A percentile compares a stretch with the other conserved stretches of the same genome.
Conservation (phyloP, 768 basidiomycete species). For the Calvatia gigantea region DNA sequence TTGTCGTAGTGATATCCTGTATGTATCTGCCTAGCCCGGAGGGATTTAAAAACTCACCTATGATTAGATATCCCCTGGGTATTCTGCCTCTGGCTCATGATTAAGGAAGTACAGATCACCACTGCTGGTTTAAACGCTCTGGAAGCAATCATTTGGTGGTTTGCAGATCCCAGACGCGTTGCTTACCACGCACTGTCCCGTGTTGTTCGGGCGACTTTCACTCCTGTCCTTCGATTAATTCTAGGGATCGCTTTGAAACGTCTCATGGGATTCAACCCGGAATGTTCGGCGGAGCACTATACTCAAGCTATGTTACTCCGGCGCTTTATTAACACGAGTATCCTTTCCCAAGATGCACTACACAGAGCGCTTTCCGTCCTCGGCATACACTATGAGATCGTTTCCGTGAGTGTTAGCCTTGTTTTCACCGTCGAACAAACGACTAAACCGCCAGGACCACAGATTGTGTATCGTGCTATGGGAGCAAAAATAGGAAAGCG, state of each 20-base stretch:
- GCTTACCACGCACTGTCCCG: constrained; percentile 37
- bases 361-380: constrained; percentile 38
- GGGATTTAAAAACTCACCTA: neutral
- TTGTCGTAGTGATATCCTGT: constrained; percentile 33
- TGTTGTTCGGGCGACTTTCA: constrained; percentile 31
- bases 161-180: constrained; percentile 35
- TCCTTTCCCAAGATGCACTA: constrained; percentile 34
- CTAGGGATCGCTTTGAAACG: constrained; percentile 40
- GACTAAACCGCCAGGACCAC: neutral
- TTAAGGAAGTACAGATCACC: constrained; percentile 27
- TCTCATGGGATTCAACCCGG: constrained; percentile 34
- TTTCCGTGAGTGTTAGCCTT: constrained; percentile 29
- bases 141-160: constrained; percentile 41
- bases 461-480: constrained; percentile 42
- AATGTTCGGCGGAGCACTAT: constrained; percentile 20
- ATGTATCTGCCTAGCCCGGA: constrained; percentile 8
- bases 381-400: constrained; percentile 42
- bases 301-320: constrained; percentile 30
- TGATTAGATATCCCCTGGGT: constrained; percentile 41
- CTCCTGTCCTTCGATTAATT: constrained; percentile 34
- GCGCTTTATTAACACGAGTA: constrained; percentile 33
- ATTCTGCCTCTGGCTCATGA: constrained; percentile 34
- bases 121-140: constrained; percentile 27
- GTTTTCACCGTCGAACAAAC: neutral
- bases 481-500: constrained; percentile 47